A percentile compares a stretch with the other conserved stretches of the same genome.
Evolutionary conservation across 306 rosid species (phyloP).

Genomic region (Luffa acutangula): DNA sequence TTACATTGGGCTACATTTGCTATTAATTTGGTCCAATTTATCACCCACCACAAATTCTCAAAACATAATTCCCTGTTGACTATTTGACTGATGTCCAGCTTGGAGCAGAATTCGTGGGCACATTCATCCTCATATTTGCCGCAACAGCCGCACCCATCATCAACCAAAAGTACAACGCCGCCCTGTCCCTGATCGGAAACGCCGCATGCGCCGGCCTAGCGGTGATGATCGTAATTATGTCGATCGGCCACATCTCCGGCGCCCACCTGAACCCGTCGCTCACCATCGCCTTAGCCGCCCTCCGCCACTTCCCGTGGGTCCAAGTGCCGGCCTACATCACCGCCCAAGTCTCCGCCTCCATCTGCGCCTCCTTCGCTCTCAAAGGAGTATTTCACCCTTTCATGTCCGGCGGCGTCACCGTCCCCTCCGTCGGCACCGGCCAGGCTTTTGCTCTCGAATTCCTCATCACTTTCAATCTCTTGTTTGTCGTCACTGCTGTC

Average conservation of each 20-base stretch:
- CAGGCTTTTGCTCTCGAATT: conserved; percentile 45
- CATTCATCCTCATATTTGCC: conserved; percentile 38
- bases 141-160: conserved; percentile 30
- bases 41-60: too few relatives aligned
- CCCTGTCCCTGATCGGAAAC: conserved; percentile 22
- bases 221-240: conserved; percentile 25
- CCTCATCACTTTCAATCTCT: conserved; percentile 35
- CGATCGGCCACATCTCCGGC: conserved; percentile 42
- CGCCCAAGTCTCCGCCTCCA: conserved; percentile 30
- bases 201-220: conserved; percentile 31
- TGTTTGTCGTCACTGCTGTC: conserved; percentile 36
- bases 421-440: conserved; percentile 27
- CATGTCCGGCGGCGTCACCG: conserved; percentile 33
- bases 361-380: conserved; percentile 23
- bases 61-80: background rate
- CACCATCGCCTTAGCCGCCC: conserved; percentile 34
- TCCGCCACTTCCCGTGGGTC: conserved; percentile 22
- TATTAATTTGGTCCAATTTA: too few relatives aligned
- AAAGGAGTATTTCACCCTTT: conserved; percentile 23
- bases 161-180: conserved; percentile 24
- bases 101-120: conserved; percentile 45
- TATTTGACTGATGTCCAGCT: conserved; percentile 3
- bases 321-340: conserved; percentile 32
- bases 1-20: too few relatives aligned
- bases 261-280: conserved; percentile 56